Evolutionary conservation across 202 grass and related monocot species (phyloP).

Genomic region (Zoysia matrella): DNA sequence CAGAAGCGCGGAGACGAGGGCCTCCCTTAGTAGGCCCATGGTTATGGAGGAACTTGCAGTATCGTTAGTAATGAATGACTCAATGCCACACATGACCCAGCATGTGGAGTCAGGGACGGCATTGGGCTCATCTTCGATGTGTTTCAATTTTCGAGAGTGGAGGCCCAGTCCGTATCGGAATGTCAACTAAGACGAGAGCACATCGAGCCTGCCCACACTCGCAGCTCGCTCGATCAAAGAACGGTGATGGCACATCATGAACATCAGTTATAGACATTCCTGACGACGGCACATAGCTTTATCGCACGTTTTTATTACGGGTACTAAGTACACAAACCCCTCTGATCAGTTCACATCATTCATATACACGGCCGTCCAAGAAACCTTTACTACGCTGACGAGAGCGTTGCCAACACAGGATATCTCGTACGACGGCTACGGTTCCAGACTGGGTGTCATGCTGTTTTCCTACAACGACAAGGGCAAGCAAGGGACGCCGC

Average conservation of each 20-base stretch:
- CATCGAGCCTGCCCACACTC: too few species aligned
- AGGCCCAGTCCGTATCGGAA: neutral
- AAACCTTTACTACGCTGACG: slow-evolving; percentile 35
- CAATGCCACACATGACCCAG: too few species aligned
- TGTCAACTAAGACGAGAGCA: too few species aligned
- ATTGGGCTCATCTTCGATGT: too few species aligned
- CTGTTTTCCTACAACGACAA: neutral
- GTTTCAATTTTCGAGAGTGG: neutral
- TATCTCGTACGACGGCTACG: slow-evolving; percentile 40
- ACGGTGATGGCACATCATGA: too few species aligned
- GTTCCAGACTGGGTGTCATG: slow-evolving; percentile 6
- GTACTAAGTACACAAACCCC: slow-evolving; percentile 38
- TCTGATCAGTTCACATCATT: slow-evolving; percentile 45
- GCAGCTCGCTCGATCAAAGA: too few species aligned
- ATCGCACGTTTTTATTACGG: slow-evolving; percentile 46
- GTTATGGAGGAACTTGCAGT: too few species aligned
- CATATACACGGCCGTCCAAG: slow-evolving; percentile 55
- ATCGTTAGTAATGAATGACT: too few species aligned
- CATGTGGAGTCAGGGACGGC: too few species aligned
- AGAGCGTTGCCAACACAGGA: slow-evolving; percentile 19
- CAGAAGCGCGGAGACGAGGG: too few species aligned
- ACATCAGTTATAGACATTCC: too few species aligned
- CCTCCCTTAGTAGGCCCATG: too few species aligned
- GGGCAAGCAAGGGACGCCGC: neutral
- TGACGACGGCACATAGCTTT: slow-evolving; percentile 8